Percentiles rank a stretch among this genome's conserved stretches.
Evolutionary conservation across 2,329 filamentous ascomycete genomes (phyloP).

Genomic region (Tolypocladium endophyticum): DNA sequence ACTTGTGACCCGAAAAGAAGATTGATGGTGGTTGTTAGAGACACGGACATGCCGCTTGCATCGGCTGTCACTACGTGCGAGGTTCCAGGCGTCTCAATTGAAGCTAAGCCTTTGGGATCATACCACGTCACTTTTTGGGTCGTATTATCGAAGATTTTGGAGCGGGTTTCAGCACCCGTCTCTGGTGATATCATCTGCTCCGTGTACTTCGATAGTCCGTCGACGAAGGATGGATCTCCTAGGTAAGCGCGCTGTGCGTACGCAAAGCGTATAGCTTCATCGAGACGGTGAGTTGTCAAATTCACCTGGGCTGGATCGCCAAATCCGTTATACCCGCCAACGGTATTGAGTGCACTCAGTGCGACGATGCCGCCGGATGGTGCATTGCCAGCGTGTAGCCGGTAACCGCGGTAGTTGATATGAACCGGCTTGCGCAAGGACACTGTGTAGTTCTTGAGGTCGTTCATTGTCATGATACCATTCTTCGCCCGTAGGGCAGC

Average conservation of each 20-base stretch:
- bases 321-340: slow-evolving; percentile 60
- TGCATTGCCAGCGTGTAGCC: slow-evolving; percentile 55
- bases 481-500: slow-evolving; percentile 49
- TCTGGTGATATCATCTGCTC: slow-evolving; percentile 53
- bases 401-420: slow-evolving; percentile 60
- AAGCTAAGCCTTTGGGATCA: slow-evolving; percentile 34
- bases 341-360: slow-evolving; percentile 61
- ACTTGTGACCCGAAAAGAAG: slow-evolving; percentile 66
- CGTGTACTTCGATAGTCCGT: slow-evolving; percentile 48
- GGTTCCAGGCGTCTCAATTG: slow-evolving; percentile 53
- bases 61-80: slow-evolving; percentile 61
- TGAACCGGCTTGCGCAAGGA: slow-evolving; percentile 48
- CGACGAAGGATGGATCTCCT: slow-evolving; percentile 66
- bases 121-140: slow-evolving; percentile 31
- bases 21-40: slow-evolving; percentile 74
- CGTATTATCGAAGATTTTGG: slow-evolving; percentile 29
- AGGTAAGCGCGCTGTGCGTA: slow-evolving; percentile 65
- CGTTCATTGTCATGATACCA: slow-evolving; percentile 67
- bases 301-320: slow-evolving; percentile 41
- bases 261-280: slow-evolving; percentile 74
- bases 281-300: slow-evolving; percentile 65
- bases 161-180: slow-evolving; percentile 40
- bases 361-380: slow-evolving; percentile 67
- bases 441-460: slow-evolving; percentile 63
- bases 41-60: slow-evolving; percentile 58